Percentiles rank a stretch among this genome's conserved stretches.
phyloP scores from a whole-genome alignment of 148 eudicot genomes.

The Camellia japonica region DNA sequence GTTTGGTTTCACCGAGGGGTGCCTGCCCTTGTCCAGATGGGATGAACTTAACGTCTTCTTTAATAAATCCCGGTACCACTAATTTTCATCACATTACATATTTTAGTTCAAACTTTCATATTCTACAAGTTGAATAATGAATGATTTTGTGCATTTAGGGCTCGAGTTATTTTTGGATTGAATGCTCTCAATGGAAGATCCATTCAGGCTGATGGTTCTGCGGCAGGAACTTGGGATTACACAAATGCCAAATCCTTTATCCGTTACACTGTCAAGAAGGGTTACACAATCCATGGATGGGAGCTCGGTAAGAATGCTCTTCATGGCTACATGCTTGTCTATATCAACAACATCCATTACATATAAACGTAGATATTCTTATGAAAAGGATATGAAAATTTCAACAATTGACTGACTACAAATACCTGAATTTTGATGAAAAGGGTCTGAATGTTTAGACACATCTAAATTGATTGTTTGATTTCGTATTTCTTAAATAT shows the following conservation, averaged over 20 bases:
- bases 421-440: background rate
- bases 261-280: conserved; percentile 64
- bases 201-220: conserved; percentile 34
- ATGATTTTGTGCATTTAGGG: conserved; percentile 36
- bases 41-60: conserved; percentile 77
- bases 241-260: conserved; percentile 75
- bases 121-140: background rate
- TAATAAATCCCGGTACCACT: conserved; percentile 59
- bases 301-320: conserved; percentile 60
- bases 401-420: background rate
- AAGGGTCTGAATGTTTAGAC: too few relatives aligned
- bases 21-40: conserved; percentile 82
- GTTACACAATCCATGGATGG: conserved; percentile 68
- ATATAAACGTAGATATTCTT: background rate
- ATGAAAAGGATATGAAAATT: too few relatives aligned
- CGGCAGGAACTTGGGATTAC: conserved; percentile 75
- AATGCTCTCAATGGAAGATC: conserved; percentile 83
- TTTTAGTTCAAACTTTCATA: background rate
- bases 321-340: conserved; percentile 1
- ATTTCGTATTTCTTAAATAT: too few relatives aligned
- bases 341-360: background rate
- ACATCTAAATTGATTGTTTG: too few relatives aligned
- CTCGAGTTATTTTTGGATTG: conserved; percentile 67
- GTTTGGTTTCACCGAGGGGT: conserved; percentile 72
- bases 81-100: background rate